Evolutionary conservation across 108 stramenopile genomes (phyloP).

Genomic region (Skeletonema menzelii): DNA sequence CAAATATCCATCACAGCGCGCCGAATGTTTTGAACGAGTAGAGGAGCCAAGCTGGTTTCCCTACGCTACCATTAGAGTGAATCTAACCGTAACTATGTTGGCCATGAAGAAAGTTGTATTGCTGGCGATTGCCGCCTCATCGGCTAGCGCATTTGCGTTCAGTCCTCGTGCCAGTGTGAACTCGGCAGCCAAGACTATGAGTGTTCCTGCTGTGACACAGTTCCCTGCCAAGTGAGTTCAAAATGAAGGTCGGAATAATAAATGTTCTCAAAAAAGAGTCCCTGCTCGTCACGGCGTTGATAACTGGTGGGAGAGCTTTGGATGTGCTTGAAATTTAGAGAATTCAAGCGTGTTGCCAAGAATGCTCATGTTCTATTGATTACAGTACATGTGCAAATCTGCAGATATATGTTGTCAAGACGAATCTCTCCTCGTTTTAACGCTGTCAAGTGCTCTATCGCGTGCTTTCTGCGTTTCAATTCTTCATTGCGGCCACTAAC

Average conservation of each 20-base stretch:
- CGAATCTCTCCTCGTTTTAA: neutral
- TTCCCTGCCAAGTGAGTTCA: conserved; percentile 31
- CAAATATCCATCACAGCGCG: neutral
- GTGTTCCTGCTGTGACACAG: conserved; percentile 10
- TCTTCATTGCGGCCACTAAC: neutral
- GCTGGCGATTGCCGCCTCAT: conserved; percentile 66
- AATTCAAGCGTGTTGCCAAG: neutral
- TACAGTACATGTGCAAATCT: neutral
- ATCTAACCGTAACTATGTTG: neutral
- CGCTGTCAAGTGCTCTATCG: neutral
- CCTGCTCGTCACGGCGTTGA: neutral
- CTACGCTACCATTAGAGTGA: neutral
- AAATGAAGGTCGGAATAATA: neutral
- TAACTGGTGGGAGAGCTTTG: neutral
- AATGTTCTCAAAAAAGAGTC: too few relatives aligned
- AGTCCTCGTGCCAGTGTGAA: conserved; percentile 37
- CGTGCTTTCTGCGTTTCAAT: neutral
- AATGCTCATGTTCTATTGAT: neutral
- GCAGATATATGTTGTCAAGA: neutral
- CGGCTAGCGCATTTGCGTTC: conserved; percentile 67
- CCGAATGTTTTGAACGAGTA: neutral
- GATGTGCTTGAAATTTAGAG: neutral
- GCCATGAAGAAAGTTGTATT: conserved; percentile 73
- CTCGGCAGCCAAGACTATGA: conserved; percentile 34
- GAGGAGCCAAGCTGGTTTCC: neutral